These are phyloP conservation scores for Hypomyces perniciosus DNA, from an alignment of 2,329 filamentous ascomycete species.

Conservation along the genomic window DNA sequence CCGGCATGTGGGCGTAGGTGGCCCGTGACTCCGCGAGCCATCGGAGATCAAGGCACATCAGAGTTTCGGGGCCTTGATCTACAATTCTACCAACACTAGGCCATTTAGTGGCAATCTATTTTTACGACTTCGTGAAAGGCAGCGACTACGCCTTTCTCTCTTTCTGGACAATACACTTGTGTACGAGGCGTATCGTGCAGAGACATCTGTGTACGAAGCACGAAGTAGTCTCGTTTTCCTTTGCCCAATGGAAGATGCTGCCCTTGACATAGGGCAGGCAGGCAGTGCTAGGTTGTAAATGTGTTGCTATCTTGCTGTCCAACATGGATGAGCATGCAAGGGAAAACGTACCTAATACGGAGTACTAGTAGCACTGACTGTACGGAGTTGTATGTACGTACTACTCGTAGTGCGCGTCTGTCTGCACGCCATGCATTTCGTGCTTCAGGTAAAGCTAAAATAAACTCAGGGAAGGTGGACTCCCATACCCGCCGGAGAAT, in stretches of 20 bases:
- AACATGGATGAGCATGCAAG: no score
- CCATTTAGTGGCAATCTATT: not conserved
- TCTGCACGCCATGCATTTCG: not conserved
- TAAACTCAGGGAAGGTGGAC: not conserved
- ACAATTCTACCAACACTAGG: no score
- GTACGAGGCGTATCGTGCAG: no score
- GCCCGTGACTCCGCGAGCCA: not conserved
- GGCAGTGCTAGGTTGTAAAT: not conserved
- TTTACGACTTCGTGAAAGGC: not conserved
- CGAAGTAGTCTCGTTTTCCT: not conserved
- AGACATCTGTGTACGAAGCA: no score
- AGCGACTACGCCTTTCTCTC: no score
- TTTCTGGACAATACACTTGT: no score
- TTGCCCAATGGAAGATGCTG: not conserved
- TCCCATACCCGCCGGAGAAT: not conserved
- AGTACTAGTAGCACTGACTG: no score
- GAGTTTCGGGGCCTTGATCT: no score
- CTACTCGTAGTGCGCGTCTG: not conserved
- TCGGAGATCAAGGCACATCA: no score
- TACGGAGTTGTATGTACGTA: not conserved
- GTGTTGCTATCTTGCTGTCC: not conserved
- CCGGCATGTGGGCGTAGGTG: constrained; percentile 7
- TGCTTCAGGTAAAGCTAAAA: not conserved
- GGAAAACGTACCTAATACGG: no score
- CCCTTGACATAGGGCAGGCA: not conserved